Percentiles rank a stretch among this genome's conserved stretches.
phyloP scores from a whole-genome alignment of 352 stramenopile species.

The Phytophthora melonis region DNA sequence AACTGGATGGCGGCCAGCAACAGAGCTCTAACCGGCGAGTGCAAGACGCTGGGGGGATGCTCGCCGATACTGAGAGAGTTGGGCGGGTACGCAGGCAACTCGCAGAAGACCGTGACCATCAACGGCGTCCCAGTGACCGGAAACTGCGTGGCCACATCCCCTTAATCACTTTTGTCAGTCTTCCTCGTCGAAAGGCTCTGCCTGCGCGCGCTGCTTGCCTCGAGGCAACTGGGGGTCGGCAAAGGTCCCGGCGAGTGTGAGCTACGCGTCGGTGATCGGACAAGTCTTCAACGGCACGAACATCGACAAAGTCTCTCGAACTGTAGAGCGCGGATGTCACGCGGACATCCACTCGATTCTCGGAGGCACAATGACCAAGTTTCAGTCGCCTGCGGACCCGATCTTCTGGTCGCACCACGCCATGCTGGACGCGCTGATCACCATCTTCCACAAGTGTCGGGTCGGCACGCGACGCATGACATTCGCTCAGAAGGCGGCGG shows the following conservation, averaged over 20 bases:
- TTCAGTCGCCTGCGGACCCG: slow-evolving; percentile 58
- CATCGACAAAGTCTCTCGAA: slow-evolving; percentile 57
- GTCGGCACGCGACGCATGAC: slow-evolving; percentile 53
- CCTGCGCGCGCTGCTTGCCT: slow-evolving; percentile 54
- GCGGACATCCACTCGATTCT: slow-evolving; percentile 59
- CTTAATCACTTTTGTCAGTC: slow-evolving; percentile 69
- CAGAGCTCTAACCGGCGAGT: slow-evolving; percentile 45
- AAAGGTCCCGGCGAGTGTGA: slow-evolving; percentile 41
- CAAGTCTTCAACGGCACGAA: slow-evolving; percentile 54
- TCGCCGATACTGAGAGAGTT: slow-evolving; percentile 52
- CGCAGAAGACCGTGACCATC: slow-evolving; percentile 39
- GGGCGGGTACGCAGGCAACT: slow-evolving; percentile 32
- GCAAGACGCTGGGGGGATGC: slow-evolving; percentile 53
- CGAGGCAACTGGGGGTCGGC: slow-evolving; percentile 47
- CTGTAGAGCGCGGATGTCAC: slow-evolving; percentile 56
- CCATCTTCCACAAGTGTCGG: slow-evolving; percentile 75
- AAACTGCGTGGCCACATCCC: slow-evolving; percentile 46
- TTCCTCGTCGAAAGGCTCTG: neutral
- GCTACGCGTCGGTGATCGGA: slow-evolving; percentile 51
- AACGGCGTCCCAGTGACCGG: slow-evolving; percentile 47
- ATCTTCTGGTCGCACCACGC: slow-evolving; percentile 80
- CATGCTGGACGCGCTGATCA: slow-evolving; percentile 66
- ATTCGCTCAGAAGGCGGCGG: slow-evolving; percentile 51
- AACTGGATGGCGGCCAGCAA: slow-evolving; percentile 69
- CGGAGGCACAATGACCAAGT: slow-evolving; percentile 52